Evolutionary conservation across 2,329 filamentous ascomycete species (phyloP).

Genomic region (Cladosporium sp.): DNA sequence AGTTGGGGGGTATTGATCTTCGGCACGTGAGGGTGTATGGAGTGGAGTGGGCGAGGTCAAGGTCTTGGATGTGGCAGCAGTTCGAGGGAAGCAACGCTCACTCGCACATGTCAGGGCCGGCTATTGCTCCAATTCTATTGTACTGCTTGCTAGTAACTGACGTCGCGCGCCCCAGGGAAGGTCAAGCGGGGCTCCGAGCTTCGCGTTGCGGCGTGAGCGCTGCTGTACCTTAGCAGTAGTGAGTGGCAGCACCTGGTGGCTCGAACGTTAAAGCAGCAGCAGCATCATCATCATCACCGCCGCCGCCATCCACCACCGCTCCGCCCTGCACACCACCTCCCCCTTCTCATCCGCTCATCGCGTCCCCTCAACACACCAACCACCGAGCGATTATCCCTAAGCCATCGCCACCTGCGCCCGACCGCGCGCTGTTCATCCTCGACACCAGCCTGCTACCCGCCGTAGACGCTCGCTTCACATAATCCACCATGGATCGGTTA

Average conservation of each 20-base stretch:
- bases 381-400: background rate
- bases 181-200: background rate
- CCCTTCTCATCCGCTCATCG: background rate
- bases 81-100: background rate
- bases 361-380: background rate
- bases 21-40: background rate
- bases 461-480: constrained; percentile 14
- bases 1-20: too few relatives aligned
- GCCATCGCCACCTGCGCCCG: constrained; percentile 1
- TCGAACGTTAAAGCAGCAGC: background rate
- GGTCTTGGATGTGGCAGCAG: background rate
- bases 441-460: background rate
- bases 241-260: background rate
- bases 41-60: background rate
- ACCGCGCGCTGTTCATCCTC: background rate
- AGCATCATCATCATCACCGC: constrained; percentile 11
- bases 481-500: constrained; percentile 75
- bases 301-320: background rate
- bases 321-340: background rate
- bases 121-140: background rate
- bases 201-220: background rate
- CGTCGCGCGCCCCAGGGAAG: background rate
- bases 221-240: background rate
- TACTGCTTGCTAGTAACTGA: background rate
- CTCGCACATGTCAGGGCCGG: constrained; percentile 1